Conservation (phyloP, 2,329 filamentous ascomycete species). For the Aurifilum marmelostoma region DNA sequence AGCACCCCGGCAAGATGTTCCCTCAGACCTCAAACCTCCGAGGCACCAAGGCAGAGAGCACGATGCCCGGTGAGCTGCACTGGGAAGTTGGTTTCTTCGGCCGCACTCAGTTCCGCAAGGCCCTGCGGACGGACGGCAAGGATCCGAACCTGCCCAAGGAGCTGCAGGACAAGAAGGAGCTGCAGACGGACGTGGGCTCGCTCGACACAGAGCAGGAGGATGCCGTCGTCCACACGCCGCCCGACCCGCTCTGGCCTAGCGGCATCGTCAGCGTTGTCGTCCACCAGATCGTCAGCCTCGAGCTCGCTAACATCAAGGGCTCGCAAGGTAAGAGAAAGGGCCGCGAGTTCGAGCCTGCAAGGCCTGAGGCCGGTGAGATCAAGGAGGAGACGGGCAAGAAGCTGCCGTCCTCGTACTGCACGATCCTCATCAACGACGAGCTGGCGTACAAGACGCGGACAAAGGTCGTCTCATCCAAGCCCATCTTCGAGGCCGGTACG, state of each 20-base stretch:
- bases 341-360: constrained; percentile 86
- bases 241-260: constrained; percentile 94
- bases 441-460: constrained; percentile 89
- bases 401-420: constrained; percentile 91
- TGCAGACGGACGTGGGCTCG: constrained; percentile 87
- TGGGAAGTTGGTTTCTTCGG: constrained; percentile 97
- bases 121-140: constrained; percentile 84
- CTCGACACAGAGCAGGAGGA: constrained; percentile 77
- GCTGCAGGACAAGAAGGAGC: constrained; percentile 71
- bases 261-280: constrained; percentile 85
- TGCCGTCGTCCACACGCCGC: constrained; percentile 85
- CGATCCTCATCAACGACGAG: constrained; percentile 86
- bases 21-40: constrained; percentile 81
- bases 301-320: constrained; percentile 88
- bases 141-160: constrained; percentile 75
- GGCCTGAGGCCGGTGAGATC: constrained; percentile 77
- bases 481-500: constrained; percentile 96
- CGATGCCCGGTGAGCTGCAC: constrained; percentile 90
- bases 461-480: constrained; percentile 91
- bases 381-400: constrained; percentile 81
- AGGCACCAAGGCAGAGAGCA: constrained; percentile 80
- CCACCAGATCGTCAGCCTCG: constrained; percentile 93
- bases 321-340: constrained; percentile 80
- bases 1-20: constrained; percentile 92
- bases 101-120: constrained; percentile 84